Evolutionary conservation across 352 stramenopile genomes (phyloP).

Genomic region (Phytophthora foliorum): DNA sequence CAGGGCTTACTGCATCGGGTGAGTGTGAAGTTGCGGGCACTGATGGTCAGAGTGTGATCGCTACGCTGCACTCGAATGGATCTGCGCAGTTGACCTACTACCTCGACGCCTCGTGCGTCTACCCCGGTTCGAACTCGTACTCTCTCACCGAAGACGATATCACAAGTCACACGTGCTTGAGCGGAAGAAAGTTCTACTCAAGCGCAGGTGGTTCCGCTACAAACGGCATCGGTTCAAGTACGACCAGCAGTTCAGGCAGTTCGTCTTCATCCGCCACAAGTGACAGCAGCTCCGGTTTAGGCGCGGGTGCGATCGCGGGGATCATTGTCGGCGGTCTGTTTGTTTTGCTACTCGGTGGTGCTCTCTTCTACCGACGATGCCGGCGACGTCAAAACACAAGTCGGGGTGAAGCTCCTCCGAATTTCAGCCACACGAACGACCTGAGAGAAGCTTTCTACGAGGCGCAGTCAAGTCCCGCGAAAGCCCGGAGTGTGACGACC

Average conservation of each 20-base stretch:
- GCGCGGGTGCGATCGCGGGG: conserved; percentile 20
- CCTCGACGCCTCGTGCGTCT: conserved; percentile 23
- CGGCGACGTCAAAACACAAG: not conserved
- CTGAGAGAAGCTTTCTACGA: conserved; percentile 29
- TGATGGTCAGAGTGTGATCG: conserved; percentile 32
- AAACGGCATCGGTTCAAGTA: conserved; percentile 8
- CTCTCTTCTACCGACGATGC: conserved; percentile 21
- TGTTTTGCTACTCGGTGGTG: conserved; percentile 20
- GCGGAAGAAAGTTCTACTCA: conserved; percentile 38
- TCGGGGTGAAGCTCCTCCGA: not conserved
- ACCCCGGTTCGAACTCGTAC: not conserved
- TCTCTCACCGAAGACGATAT: conserved; percentile 26
- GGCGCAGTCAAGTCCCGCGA: conserved; percentile 26
- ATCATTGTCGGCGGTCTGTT: conserved; percentile 37
- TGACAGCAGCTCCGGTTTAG: conserved; percentile 23
- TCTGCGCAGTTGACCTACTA: conserved; percentile 40
- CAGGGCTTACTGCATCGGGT: conserved; percentile 20
- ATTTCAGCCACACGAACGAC: conserved; percentile 13
- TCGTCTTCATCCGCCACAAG: conserved; percentile 18
- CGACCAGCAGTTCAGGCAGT: conserved; percentile 6
- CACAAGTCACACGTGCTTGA: conserved; percentile 16
- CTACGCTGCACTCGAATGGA: conserved; percentile 33
- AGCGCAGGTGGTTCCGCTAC: conserved; percentile 18
- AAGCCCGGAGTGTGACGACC: conserved; percentile 17
- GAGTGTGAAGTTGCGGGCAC: conserved; percentile 33